Evolutionary conservation across 108 stramenopile genomes (phyloP).

Genomic region (Nitzschia palea): DNA sequence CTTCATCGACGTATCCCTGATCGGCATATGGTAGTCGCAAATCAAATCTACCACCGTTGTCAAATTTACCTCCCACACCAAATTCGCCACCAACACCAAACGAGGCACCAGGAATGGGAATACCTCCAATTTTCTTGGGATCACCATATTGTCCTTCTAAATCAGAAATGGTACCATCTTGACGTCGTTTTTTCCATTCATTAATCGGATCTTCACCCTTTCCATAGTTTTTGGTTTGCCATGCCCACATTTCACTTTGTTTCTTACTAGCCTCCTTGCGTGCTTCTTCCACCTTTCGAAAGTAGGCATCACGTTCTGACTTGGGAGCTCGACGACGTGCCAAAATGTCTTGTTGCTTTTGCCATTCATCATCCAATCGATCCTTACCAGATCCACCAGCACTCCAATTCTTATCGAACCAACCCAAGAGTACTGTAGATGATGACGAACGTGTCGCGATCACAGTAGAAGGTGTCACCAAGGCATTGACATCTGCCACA

Average conservation of each 20-base stretch:
- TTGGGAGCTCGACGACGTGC: conserved; percentile 55
- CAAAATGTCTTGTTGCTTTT: conserved; percentile 78
- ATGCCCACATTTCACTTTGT: conserved; percentile 82
- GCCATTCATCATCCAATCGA: conserved; percentile 69
- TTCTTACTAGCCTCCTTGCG: conserved; percentile 67
- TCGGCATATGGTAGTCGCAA: conserved; percentile 93
- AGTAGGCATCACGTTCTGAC: conserved; percentile 73
- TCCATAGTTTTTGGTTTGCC: conserved; percentile 78
- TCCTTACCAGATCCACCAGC: conserved; percentile 58
- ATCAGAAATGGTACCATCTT: conserved; percentile 71
- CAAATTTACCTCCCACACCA: conserved; percentile 91
- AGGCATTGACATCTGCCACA: too few species aligned
- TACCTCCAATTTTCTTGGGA: conserved; percentile 81
- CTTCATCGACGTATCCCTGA: conserved; percentile 91
- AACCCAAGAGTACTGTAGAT: conserved; percentile 22
- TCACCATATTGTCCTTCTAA: conserved; percentile 87
- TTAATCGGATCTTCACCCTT: conserved; percentile 86
- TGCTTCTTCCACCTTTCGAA: conserved; percentile 67
- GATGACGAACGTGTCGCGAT: background rate
- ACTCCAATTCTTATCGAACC: conserved; percentile 50
- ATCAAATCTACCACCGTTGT: conserved; percentile 95
- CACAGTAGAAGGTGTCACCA: background rate
- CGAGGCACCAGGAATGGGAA: conserved; percentile 79
- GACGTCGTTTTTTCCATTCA: conserved; percentile 86
- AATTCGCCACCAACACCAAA: conserved; percentile 93